A percentile compares a stretch with the other conserved stretches of the same genome.
Evolutionary conservation across 768 basidiomycete genomes (phyloP).

Genomic region (Russula ochroleuca): DNA sequence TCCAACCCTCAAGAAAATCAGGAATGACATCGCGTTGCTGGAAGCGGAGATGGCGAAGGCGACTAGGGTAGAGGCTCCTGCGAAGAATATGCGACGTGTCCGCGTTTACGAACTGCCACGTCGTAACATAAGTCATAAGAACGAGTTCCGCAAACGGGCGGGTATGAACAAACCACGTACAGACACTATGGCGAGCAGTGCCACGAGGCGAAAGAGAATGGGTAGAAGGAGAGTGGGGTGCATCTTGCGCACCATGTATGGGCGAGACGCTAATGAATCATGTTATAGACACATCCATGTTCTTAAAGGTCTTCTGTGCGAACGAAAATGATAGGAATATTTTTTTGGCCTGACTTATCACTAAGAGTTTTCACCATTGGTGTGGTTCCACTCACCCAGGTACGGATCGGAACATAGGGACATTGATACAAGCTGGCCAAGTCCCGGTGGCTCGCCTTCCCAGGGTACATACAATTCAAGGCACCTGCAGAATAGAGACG

Average conservation of each 20-base stretch:
- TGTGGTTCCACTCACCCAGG: neutral
- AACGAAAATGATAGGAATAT: slow-evolving; percentile 2
- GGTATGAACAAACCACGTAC: neutral
- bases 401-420: slow-evolving; percentile 9
- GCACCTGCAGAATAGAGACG: slow-evolving; percentile 2
- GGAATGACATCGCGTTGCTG: slow-evolving; percentile 15
- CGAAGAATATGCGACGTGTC: neutral
- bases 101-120: slow-evolving; percentile 7
- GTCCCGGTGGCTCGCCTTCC: slow-evolving; percentile 8
- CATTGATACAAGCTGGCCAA: neutral
- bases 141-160: neutral
- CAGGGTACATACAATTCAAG: slow-evolving; percentile 10
- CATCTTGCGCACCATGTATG: slow-evolving; percentile 21
- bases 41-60: slow-evolving; percentile 10
- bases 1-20: slow-evolving; percentile 53
- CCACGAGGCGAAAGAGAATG: slow-evolving; percentile 8
- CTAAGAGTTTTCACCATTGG: neutral
- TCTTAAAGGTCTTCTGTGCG: slow-evolving; percentile 18
- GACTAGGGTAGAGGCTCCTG: slow-evolving; percentile 2
- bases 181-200: neutral
- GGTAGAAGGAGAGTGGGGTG: slow-evolving; percentile 9
- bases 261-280: slow-evolving; percentile 1
- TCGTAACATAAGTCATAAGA: neutral
- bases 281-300: neutral
- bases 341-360: slow-evolving; percentile 3